phyloP scores from a whole-genome alignment of 495 filamentous ascomycete species.

The Diplogelasinospora grovesii region DNA sequence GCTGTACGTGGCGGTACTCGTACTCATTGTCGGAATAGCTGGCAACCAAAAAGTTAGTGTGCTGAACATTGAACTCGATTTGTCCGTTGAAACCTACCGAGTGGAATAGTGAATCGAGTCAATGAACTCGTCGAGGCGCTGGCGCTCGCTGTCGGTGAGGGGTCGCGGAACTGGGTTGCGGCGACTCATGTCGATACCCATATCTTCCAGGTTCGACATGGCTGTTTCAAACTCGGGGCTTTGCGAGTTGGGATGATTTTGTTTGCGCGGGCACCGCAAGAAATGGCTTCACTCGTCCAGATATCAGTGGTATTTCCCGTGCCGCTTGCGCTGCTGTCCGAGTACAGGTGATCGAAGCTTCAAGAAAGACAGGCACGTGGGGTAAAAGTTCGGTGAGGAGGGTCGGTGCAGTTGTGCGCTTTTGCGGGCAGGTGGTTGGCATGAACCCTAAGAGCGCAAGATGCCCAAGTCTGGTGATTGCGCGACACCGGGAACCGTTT shows the following conservation, averaged over 20 bases:
- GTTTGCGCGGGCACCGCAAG: not conserved
- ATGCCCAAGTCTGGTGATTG: too few relatives aligned
- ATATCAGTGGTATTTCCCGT: not conserved
- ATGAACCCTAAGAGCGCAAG: too few relatives aligned
- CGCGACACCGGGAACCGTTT: too few relatives aligned
- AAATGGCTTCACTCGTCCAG: not conserved
- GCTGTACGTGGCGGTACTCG: constrained; percentile 94
- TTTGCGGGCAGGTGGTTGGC: too few relatives aligned
- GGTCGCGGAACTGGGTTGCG: constrained; percentile 80
- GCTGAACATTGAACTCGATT: too few relatives aligned
- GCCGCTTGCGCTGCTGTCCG: not conserved
- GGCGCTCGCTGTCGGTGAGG: constrained; percentile 71
- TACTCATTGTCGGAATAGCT: constrained; percentile 85
- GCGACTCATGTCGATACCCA: constrained; percentile 70
- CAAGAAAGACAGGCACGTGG: constrained; percentile 3
- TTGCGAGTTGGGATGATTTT: not conserved
- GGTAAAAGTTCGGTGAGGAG: constrained; percentile 1
- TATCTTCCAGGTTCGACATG: constrained; percentile 23
- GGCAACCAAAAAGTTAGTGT: not conserved
- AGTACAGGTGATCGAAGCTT: constrained; percentile 2
- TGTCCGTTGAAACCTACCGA: constrained; percentile 56
- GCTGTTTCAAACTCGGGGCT: not conserved
- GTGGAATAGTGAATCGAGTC: constrained; percentile 94
- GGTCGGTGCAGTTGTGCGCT: not conserved
- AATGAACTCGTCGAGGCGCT: constrained; percentile 80